phyloP scores from a whole-genome alignment of 768 basidiomycete species.

The Macrolepiota albuminosa region DNA sequence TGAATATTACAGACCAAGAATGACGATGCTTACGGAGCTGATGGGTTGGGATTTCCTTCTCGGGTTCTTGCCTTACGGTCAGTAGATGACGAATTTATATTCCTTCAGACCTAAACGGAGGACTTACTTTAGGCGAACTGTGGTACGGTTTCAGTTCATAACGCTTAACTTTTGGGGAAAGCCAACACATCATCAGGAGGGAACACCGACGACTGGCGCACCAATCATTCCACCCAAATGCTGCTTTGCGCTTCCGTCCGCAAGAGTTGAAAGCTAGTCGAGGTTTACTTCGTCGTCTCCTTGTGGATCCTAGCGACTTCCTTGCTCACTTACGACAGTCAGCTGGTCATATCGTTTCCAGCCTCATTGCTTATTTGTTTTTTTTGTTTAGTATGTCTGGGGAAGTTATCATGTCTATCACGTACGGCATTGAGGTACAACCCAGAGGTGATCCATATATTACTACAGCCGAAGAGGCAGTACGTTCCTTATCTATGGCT shows the following conservation, averaged over 20 bases:
- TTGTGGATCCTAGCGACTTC: slow-evolving; percentile 11
- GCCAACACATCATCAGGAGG: slow-evolving; percentile 13
- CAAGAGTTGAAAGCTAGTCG: slow-evolving; percentile 23
- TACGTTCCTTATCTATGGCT: slow-evolving; percentile 23
- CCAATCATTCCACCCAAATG: slow-evolving; percentile 25
- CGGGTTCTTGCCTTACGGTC: background rate
- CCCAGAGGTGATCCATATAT: slow-evolving; percentile 31
- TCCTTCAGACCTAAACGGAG: background rate
- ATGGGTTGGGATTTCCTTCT: background rate
- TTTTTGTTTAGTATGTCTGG: slow-evolving; percentile 13
- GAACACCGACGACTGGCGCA: slow-evolving; percentile 28
- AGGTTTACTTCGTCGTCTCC: slow-evolving; percentile 22
- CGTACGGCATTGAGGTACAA: slow-evolving; percentile 28
- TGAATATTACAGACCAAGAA: background rate
- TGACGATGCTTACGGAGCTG: background rate
- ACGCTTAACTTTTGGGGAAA: background rate
- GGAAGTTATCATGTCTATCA: slow-evolving; percentile 25
- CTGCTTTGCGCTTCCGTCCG: slow-evolving; percentile 21
- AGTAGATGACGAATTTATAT: background rate
- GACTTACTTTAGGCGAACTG: background rate
- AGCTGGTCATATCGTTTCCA: slow-evolving; percentile 1
- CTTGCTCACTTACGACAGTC: slow-evolving; percentile 22
- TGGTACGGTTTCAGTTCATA: background rate
- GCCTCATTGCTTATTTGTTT: background rate
- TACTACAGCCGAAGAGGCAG: slow-evolving; percentile 23